Conservation (phyloP, 139 green algal genomes). For the Haematococcus lacustris region DNA sequence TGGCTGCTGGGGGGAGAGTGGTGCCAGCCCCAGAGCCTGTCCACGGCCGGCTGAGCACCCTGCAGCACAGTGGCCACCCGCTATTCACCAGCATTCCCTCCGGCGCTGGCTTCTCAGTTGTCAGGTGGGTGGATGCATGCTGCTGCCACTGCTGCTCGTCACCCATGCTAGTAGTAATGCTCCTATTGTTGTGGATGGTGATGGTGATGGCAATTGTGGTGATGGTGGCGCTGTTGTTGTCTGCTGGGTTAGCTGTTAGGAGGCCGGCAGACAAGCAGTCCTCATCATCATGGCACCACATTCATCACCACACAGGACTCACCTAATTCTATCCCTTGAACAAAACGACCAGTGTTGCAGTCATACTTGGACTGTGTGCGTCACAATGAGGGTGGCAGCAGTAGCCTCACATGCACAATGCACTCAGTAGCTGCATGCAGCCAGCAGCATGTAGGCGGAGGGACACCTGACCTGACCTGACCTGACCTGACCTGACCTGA, state of each 20-base stretch:
- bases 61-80: slow-evolving; percentile 64
- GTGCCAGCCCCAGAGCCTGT: slow-evolving; percentile 76
- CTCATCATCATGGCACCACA: too few relatives aligned
- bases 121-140: slow-evolving; percentile 42
- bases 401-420: too few relatives aligned
- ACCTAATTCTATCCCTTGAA: background rate
- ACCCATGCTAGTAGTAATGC: background rate
- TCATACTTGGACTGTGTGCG: too few relatives aligned
- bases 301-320: too few relatives aligned
- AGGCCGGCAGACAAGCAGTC: too few relatives aligned
- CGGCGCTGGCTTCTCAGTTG: slow-evolving; percentile 46
- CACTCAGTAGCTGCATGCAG: too few relatives aligned
- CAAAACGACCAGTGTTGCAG: background rate
- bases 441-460: too few relatives aligned
- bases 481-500: too few relatives aligned
- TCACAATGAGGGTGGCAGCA: too few relatives aligned
- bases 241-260: background rate
- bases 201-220: background rate
- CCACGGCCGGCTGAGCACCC: slow-evolving; percentile 76
- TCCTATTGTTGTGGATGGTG: too few relatives aligned
- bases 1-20: slow-evolving; percentile 59
- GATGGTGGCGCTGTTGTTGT: slow-evolving; percentile 1
- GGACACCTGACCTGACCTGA: too few relatives aligned
- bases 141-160: background rate
- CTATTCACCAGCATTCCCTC: slow-evolving; percentile 82